Evolutionary conservation across 148 eudicot species (phyloP).

Genomic region (Drosera capensis): DNA sequence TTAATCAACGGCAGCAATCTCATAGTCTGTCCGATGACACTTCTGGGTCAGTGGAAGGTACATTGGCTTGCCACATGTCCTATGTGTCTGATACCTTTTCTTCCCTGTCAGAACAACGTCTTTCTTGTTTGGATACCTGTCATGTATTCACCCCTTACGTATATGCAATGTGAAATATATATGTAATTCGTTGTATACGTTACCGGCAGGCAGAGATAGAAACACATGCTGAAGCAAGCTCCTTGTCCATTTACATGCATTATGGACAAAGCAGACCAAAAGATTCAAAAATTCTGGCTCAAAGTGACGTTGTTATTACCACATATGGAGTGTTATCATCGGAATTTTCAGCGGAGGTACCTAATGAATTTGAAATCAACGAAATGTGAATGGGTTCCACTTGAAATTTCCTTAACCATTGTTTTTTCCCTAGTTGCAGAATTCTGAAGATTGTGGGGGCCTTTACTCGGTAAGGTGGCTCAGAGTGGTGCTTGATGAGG

Average conservation of each 20-base stretch:
- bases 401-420: background rate
- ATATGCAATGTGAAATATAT: background rate
- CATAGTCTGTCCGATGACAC: conserved; percentile 97
- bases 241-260: conserved; percentile 69
- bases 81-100: background rate
- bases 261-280: conserved; percentile 80
- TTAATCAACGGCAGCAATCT: conserved; percentile 60
- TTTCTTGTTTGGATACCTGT: too few relatives aligned
- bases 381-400: background rate
- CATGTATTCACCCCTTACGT: too few relatives aligned
- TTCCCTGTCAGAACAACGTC: too few relatives aligned
- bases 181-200: conserved; percentile 7
- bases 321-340: conserved; percentile 93
- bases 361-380: conserved; percentile 2
- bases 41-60: conserved; percentile 98
- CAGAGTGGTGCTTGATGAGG: conserved; percentile 94
- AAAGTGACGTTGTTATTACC: conserved; percentile 76
- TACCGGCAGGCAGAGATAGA: conserved; percentile 73
- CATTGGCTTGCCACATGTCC: background rate
- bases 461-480: conserved; percentile 76
- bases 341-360: conserved; percentile 78
- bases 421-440: conserved; percentile 27
- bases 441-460: conserved; percentile 57
- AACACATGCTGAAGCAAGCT: conserved; percentile 71
- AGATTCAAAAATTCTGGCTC: conserved; percentile 60